Evolutionary conservation across 2,329 filamentous ascomycete genomes (phyloP), one percentile per base, ranked within the genome.

Genomic region (Penicillium sp.): DNA sequence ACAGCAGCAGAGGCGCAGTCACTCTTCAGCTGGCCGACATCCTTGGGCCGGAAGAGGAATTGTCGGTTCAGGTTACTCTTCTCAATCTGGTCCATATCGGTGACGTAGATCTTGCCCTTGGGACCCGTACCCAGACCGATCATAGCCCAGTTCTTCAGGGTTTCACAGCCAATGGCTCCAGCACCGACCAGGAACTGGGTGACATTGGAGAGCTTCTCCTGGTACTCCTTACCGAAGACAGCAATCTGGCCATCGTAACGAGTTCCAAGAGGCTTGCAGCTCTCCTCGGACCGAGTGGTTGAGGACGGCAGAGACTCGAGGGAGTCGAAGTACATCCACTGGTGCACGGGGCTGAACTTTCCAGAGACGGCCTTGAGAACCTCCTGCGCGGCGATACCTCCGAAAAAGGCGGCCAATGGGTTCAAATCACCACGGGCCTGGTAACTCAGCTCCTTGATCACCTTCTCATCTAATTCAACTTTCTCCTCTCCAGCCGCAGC

Each of bases 101-200:
- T 97, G 48, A 99, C 89, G 55, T 81, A 90, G 68, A 99, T 95
- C 74, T 89, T 89, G 67, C 94, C 94, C 47, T 92, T 84, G 3
- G 91, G 90, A 4, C 94, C 94, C 44, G 89, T 90, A 43, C 89
- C 93, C 27, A 99, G 81, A 63, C 94, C 94, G 73, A 97, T 96
- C 92, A 99, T 95, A 33, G 95, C 93, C 92, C 94, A 99, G 75
- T 97, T 97, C 85, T 99, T 99, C 64, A 99, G 80, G 89, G 97
- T 99, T 72, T 99, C 94, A 70, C 94, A 99, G 44, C 94, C 94
- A 73, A 99, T 99, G 60, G 95, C 94, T 67, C 94, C 94, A 45
- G 94, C 91, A 64, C 94, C 94, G 55, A 99, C 94, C 53, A 99
- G 82, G 80, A 99, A 99, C 67, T 97, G 86, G 69, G 88, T 94